These are phyloP conservation scores for Aspergillus homomorphus DNA, from an alignment of 495 filamentous ascomycete species.

Conservation along the genomic window DNA sequence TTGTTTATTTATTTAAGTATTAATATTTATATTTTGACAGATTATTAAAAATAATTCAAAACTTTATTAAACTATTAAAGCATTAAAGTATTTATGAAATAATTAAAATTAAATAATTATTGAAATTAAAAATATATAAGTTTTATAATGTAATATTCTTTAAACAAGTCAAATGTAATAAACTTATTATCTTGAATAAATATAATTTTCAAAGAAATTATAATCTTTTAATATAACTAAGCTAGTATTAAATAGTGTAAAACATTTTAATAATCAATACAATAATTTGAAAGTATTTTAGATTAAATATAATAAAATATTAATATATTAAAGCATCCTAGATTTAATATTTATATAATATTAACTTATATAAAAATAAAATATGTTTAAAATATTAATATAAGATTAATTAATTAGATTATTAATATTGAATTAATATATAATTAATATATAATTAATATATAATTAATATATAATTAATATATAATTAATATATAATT, in stretches of 20 bases:
- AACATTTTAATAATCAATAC: neutral
- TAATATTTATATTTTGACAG: neutral
- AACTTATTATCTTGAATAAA: neutral
- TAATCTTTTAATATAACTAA: neutral
- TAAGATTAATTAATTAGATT: neutral
- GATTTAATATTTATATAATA: too few species aligned
- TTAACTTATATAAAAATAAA: too few species aligned
- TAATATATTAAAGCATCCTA: neutral
- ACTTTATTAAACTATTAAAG: neutral
- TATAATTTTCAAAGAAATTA: neutral
- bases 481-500: too few species aligned
- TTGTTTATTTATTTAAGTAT: neutral
- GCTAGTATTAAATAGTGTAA: neutral
- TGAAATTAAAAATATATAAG: neutral
- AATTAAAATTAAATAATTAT: neutral
- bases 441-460: too few species aligned
- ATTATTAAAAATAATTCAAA: neutral
- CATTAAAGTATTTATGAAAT: neutral
- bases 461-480: too few species aligned
- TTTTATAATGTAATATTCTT: neutral
- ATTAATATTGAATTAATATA: neutral
- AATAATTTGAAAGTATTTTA: neutral
- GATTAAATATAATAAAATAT: neutral
- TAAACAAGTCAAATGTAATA: neutral
- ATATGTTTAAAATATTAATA: neutral